phyloP scores from a whole-genome alignment of 2,329 filamentous ascomycete genomes.

The Sordariomycetes sp. region DNA sequence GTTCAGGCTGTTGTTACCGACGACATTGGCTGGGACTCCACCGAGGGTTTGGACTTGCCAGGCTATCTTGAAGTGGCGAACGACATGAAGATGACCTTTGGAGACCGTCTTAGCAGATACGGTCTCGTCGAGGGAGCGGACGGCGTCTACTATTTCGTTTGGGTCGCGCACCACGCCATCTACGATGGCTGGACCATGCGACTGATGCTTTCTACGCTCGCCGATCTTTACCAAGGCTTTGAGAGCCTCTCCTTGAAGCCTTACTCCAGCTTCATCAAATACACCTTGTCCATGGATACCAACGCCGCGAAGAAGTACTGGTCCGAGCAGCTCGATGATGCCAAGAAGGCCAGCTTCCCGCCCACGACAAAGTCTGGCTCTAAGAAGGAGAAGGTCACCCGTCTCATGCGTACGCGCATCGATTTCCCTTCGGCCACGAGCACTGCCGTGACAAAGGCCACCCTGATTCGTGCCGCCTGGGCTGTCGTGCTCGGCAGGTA shows the following conservation, averaged over 20 bases:
- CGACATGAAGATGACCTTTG: constrained; percentile 12
- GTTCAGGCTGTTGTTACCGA: constrained; percentile 11
- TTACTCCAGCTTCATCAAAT: constrained; percentile 6
- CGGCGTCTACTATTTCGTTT: constrained; percentile 10
- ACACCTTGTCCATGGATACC: constrained; percentile 2
- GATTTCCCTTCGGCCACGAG: neutral
- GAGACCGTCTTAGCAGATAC: constrained; percentile 1
- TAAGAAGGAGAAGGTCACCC: neutral
- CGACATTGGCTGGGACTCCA: neutral
- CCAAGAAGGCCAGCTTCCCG: neutral
- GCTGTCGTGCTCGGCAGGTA: constrained; percentile 4
- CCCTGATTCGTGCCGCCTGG: constrained; percentile 7
- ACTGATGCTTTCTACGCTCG: constrained; percentile 5
- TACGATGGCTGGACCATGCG: constrained; percentile 15
- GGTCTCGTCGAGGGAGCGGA: constrained; percentile 10
- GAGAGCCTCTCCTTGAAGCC: neutral
- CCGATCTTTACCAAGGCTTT: neutral
- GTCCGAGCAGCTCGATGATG: constrained; percentile 6
- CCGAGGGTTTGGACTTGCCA: neutral
- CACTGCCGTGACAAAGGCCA: constrained; percentile 9
- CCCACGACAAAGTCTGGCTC: neutral
- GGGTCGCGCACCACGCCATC: constrained; percentile 15
- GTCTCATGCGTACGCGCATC: neutral
- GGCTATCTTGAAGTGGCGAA: constrained; percentile 7
- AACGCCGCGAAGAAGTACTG: constrained; percentile 5